Evolutionary conservation across 2,329 filamentous ascomycete genomes (phyloP), one percentile per base, ranked within the genome.

Genomic region (Aureobasidium sp.): DNA sequence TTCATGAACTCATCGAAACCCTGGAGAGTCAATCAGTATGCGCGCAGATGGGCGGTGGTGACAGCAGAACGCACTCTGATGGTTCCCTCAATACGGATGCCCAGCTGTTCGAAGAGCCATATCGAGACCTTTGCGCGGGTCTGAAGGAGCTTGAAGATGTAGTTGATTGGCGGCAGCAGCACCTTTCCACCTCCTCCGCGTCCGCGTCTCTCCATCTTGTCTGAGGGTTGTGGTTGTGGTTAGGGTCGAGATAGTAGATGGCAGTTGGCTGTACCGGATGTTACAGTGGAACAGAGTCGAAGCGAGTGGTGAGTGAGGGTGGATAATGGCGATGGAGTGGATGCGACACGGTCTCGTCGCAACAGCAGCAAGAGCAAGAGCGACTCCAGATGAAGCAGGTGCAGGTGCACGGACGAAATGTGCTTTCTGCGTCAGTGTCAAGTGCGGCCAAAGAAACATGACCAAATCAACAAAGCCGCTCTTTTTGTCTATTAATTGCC

Each of bases 1-100:
- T 99, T 99, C 92, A 99, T 97, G 79, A 97, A 99, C 76, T 99
- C 94, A 74, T 99, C 94, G 68, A 99, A 99, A 15, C 94, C 92
- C 91, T 96, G 65, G 40, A 39, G 66, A 29, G 39, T n/a, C 6
- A n/a, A 54, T 61, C 47, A 61, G 62, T 24, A 63, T 60, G 56
- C 24, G 50, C 48, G 31, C 39, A 29, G n/a, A 45, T 27, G 27
- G 76, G 15, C 3, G 5, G 5, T 4, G 7, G 39, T 31, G 47
- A 22, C 39, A 27, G 35, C 8, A 42, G 22, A 6, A 39, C 86
- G 66, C 75, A 96, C 93, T 71, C 94, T 85, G 67, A 99, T 96
- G 79, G 93, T 96, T 65, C 94, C 94, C 78, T 97, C 92, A 71
- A 99, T 97, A 64, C 94, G 84, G 72, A 96, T 92, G 15, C 87